Percentiles rank a stretch among this genome's conserved stretches.
phyloP scores from a whole-genome alignment of 306 rosid species.

The Trifolium pratense region DNA sequence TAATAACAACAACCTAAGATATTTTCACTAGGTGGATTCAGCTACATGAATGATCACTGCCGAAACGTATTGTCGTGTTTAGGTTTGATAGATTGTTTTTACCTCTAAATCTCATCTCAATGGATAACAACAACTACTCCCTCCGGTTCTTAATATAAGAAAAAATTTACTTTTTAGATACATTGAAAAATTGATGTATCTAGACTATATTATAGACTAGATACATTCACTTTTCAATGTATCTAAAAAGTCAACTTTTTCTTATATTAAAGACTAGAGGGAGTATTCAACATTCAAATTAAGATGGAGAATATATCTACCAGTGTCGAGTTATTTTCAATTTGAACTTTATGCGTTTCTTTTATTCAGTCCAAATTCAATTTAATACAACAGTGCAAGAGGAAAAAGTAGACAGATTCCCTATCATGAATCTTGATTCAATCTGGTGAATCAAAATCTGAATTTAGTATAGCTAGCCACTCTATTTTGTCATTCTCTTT shows the following conservation, averaged over 20 bases:
- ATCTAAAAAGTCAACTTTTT: too few relatives aligned
- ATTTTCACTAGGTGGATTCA: not conserved
- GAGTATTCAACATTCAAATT: not conserved
- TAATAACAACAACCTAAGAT: not conserved
- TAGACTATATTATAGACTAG: too few relatives aligned
- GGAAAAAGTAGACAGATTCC: conserved; percentile 19
- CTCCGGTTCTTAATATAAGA: too few relatives aligned
- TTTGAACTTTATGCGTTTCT: conserved; percentile 14
- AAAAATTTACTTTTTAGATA: too few relatives aligned
- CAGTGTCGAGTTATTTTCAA: not conserved
- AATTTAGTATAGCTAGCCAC: not conserved
- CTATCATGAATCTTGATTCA: not conserved
- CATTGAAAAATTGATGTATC: too few relatives aligned
- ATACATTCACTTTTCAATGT: too few relatives aligned
- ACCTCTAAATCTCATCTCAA: not conserved
- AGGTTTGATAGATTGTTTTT: not conserved
- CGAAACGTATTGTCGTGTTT: not conserved
- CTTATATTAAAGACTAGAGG: too few relatives aligned
- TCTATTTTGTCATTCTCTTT: not conserved
- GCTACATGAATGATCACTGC: not conserved
- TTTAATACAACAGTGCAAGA: conserved; percentile 4
- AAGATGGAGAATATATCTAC: not conserved
- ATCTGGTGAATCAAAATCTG: not conserved
- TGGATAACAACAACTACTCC: conserved; percentile 29
- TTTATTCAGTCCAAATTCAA: conserved; percentile 22